Base-by-base conservation (phyloP, 2,329 filamentous ascomycete genomes). In the Harringtonia aguacate region DNA sequence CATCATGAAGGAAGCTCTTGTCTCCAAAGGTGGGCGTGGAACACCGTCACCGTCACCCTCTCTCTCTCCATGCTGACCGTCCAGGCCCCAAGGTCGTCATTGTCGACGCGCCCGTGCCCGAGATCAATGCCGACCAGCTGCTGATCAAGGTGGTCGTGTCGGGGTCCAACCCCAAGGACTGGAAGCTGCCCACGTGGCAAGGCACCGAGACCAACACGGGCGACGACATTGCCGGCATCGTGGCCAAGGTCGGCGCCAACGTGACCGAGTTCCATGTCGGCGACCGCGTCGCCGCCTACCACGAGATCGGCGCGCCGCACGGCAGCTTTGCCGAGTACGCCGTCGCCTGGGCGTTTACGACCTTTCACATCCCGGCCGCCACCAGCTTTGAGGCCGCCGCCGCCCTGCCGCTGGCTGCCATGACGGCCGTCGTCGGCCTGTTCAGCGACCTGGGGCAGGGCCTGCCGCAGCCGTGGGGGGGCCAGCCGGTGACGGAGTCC, bases 31-130 rank as follows among this genome's bases (percentile, higher is more conserved):
- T 53, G 46, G 24, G 46, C 24, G 24, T 27, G 7, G 24, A 6
- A 10, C 10, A 6, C 24, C 10, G 24, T 10, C 24, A 27, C 24
- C 7, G 7, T n/a, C 14, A 3, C 14, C 4, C 15, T 50, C 64
- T 7, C 63, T 78, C n/a, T n/a, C n/a, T n/a, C n/a, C n/a, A n/a
- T 47, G 77, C 74, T 0, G 72, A 72, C 46, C 79, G 84, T n/a
- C 4, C 18, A 61, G 61, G 57, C 22, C 53, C 56, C 14, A 46
- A 39, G 41, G 65, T 68, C 52, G 41, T 59, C 38, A 61, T 68
- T 39, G 50, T 63, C 43, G 64, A 68, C 53, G 59, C 60, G 8
- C 60, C 63, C 8, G 54, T 67, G 44, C 66, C 65, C 1, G 51
- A 59, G 43, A 61, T 62, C 7, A 56, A 56, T 15, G 53, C 57